Evolutionary conservation across 192 early-diverging fungal species (phyloP).

Genomic region (Podila epigama): DNA sequence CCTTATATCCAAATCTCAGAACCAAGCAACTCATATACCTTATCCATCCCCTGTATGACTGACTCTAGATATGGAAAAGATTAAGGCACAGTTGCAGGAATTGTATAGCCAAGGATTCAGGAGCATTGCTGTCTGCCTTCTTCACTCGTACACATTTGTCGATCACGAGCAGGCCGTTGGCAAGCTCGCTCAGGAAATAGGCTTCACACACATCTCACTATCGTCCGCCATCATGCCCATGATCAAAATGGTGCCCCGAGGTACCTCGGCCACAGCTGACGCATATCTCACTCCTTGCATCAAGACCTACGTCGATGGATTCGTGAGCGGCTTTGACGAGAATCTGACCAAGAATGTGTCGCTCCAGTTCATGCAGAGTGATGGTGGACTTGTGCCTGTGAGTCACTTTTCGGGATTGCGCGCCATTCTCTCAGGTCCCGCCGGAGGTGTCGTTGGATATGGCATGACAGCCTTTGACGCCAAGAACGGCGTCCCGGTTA

Average conservation of each 20-base stretch:
- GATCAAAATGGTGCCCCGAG: conserved; percentile 95
- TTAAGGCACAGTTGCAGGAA: conserved; percentile 65
- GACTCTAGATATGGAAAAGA: conserved; percentile 59
- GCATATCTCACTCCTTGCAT: conserved; percentile 96
- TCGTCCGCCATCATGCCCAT: conserved; percentile 87
- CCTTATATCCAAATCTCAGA: neutral
- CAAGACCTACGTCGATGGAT: conserved; percentile 83
- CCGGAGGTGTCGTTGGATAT: conserved; percentile 91
- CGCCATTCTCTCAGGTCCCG: conserved; percentile 94
- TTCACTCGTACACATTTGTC: conserved; percentile 93
- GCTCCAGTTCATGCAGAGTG: conserved; percentile 96
- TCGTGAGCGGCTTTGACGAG: conserved; percentile 87
- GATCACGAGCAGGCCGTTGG: conserved; percentile 83
- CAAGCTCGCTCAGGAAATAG: conserved; percentile 69
- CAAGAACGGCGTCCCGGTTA: conserved; percentile 66
- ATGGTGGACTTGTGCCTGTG: conserved; percentile 93
- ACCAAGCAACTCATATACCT: too few relatives aligned
- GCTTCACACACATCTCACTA: conserved; percentile 87
- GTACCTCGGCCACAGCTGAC: conserved; percentile 88
- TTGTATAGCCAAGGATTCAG: conserved; percentile 77
- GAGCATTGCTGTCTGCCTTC: conserved; percentile 91
- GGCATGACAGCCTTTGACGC: conserved; percentile 60
- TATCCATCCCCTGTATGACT: neutral
- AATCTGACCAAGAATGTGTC: conserved; percentile 60
- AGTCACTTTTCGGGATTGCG: conserved; percentile 84